Conservation (phyloP, 1,284 basidiomycete genomes). For the Papiliotrema fonsecae region DNA sequence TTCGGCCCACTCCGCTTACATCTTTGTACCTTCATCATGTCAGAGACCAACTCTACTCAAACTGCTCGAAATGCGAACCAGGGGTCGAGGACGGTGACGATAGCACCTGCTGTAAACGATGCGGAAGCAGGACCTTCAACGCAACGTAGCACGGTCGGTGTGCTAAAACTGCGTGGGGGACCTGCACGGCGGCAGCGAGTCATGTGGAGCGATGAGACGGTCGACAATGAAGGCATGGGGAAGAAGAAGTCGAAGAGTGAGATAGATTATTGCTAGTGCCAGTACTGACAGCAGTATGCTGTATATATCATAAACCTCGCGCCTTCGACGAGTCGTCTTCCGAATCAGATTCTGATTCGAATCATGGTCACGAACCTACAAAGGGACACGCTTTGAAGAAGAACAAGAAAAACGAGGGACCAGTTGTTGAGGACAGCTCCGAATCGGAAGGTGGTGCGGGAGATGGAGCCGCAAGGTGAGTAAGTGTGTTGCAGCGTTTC, state of each 20-base stretch:
- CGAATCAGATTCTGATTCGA: slow-evolving; percentile 44
- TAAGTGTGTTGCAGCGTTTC: slow-evolving; percentile 3
- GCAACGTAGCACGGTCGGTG: slow-evolving; percentile 16
- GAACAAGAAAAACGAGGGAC: slow-evolving; percentile 6
- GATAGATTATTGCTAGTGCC: slow-evolving; percentile 2
- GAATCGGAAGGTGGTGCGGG: slow-evolving; percentile 38
- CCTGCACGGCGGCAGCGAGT: slow-evolving; percentile 37
- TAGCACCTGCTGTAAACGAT: slow-evolving; percentile 8
- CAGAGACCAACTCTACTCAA: neutral
- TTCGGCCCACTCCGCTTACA: too few species aligned
- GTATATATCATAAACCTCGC: slow-evolving; percentile 51
- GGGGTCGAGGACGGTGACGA: slow-evolving; percentile 33
- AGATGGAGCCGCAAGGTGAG: slow-evolving; percentile 30
- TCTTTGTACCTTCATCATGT: slow-evolving; percentile 1
- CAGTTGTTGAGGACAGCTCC: slow-evolving; percentile 14
- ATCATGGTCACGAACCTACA: slow-evolving; percentile 23
- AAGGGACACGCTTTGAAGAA: slow-evolving; percentile 4
- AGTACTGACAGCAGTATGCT: slow-evolving; percentile 45
- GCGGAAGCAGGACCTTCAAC: slow-evolving; percentile 8
- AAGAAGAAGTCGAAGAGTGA: slow-evolving; percentile 52
- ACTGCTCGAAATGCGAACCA: slow-evolving; percentile 9
- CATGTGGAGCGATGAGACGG: slow-evolving; percentile 47
- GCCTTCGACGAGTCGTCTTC: slow-evolving; percentile 48
- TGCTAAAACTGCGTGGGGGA: slow-evolving; percentile 43
- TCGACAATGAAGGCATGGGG: slow-evolving; percentile 51